These are phyloP conservation scores for Botrytis tulipae DNA, from an alignment of 2,329 filamentous ascomycete genomes.

Conservation along the genomic window DNA sequence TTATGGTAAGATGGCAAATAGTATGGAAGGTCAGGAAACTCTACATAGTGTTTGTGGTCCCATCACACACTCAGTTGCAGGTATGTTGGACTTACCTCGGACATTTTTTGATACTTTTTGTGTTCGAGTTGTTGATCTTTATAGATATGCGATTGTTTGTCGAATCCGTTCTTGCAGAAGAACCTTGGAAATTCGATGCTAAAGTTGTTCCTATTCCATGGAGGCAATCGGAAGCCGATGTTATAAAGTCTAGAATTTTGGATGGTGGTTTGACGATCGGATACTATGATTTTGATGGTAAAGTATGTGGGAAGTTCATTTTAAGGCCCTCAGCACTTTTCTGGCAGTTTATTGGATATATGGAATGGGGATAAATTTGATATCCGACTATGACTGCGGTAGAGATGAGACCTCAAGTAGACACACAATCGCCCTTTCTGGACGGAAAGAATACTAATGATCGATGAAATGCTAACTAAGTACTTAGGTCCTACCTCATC, in stretches of 20 bases:
- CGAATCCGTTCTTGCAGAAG: constrained; percentile 37
- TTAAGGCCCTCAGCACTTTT: not conserved
- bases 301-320: constrained; percentile 27
- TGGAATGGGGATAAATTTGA: constrained; percentile 28
- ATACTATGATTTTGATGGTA: constrained; percentile 39
- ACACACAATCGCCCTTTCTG: not conserved
- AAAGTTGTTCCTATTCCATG: constrained; percentile 46
- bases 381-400: constrained; percentile 40
- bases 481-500: constrained; percentile 43
- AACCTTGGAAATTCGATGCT: constrained; percentile 42
- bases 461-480: not conserved
- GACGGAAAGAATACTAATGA: not conserved
- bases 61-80: constrained; percentile 43
- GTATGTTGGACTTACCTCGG: constrained; percentile 20
- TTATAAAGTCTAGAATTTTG: constrained; percentile 39
- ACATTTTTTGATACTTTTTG: constrained; percentile 31
- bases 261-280: constrained; percentile 41
- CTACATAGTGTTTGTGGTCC: constrained; percentile 39
- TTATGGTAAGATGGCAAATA: constrained; percentile 37
- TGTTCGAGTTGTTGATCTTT: constrained; percentile 29
- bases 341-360: too few relatives aligned
- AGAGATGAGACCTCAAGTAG: not conserved
- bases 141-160: constrained; percentile 40
- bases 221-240: constrained; percentile 35
- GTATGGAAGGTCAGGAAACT: constrained; percentile 45